Evolutionary conservation across 1,284 basidiomycete species (phyloP).

Genomic region (Coriolopsis trogii): DNA sequence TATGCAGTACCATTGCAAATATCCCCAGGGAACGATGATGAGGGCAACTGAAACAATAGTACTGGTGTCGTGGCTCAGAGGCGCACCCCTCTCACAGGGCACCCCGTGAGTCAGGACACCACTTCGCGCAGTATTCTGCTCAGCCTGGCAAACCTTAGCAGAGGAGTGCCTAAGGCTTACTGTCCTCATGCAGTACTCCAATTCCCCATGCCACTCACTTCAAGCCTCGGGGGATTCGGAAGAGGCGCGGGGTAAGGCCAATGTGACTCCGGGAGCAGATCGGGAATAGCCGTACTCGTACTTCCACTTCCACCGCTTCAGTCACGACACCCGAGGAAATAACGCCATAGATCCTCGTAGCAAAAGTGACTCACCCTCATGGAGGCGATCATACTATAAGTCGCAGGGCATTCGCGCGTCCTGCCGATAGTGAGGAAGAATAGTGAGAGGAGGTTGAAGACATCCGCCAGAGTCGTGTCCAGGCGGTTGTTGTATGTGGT

Average conservation of each 20-base stretch:
- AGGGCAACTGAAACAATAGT: too few relatives aligned
- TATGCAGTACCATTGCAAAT: slow-evolving; percentile 2
- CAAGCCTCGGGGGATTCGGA: too few relatives aligned
- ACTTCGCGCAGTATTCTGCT: too few relatives aligned
- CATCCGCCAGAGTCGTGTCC: slow-evolving; percentile 91
- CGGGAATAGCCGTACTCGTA: neutral
- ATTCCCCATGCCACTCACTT: too few relatives aligned
- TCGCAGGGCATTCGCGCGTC: slow-evolving; percentile 89
- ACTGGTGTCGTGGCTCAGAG: too few relatives aligned
- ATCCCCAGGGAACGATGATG: neutral
- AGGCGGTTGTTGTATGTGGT: slow-evolving; percentile 84
- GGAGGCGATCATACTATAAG: slow-evolving; percentile 91
- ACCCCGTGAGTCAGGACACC: too few relatives aligned
- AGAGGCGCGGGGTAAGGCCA: too few relatives aligned
- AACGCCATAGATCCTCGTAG: neutral
- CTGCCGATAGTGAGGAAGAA: slow-evolving; percentile 95
- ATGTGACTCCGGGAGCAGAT: too few relatives aligned
- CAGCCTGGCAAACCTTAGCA: too few relatives aligned
- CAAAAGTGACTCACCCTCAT: slow-evolving; percentile 75
- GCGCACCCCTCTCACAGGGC: too few relatives aligned
- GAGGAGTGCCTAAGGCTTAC: too few relatives aligned
- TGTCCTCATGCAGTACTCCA: too few relatives aligned
- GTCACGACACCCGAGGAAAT: neutral
- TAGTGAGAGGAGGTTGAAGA: slow-evolving; percentile 89
- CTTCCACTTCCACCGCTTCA: neutral